Conservation (phyloP, 352 stramenopile species). For the Halophytophthora polymorphica region DNA sequence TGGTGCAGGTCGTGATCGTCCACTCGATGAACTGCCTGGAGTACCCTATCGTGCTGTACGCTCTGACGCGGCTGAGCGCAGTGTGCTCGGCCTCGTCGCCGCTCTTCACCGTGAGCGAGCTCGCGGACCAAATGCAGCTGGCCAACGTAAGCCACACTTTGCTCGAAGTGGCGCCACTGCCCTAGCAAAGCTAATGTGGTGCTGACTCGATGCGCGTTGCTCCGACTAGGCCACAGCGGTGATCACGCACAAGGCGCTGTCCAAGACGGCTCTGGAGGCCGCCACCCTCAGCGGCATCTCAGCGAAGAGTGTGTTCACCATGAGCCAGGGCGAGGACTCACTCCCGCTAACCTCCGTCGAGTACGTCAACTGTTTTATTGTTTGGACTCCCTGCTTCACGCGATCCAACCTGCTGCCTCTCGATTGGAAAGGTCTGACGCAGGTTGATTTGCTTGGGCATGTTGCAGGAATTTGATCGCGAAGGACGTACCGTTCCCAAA, state of each 20-base stretch:
- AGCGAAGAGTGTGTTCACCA: conserved; percentile 19
- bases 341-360: conserved; percentile 22
- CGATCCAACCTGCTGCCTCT: neutral
- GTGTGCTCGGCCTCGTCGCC: conserved; percentile 44
- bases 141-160: conserved; percentile 17
- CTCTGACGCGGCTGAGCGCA: conserved; percentile 39
- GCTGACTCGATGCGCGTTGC: neutral
- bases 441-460: conserved; percentile 17
- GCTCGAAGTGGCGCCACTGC: neutral
- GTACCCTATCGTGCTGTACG: conserved; percentile 52
- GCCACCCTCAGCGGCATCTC: conserved; percentile 17
- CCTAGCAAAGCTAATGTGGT: neutral
- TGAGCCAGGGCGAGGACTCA: conserved; percentile 17
- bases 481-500: conserved; percentile 15
- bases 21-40: conserved; percentile 62
- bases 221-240: conserved; percentile 15
- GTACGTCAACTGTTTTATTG: neutral
- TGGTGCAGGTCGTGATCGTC: conserved; percentile 32
- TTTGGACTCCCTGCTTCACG: neutral
- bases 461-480: conserved; percentile 13
- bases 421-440: conserved; percentile 46
- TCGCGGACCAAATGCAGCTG: conserved; percentile 33
- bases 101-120: conserved; percentile 33
- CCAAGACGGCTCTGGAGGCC: conserved; percentile 28
- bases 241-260: conserved; percentile 37